A percentile compares a stretch with the other conserved stretches of the same genome.
Conservation (phyloP, 169 alveolate species). For the Sarcocystis neurona region DNA sequence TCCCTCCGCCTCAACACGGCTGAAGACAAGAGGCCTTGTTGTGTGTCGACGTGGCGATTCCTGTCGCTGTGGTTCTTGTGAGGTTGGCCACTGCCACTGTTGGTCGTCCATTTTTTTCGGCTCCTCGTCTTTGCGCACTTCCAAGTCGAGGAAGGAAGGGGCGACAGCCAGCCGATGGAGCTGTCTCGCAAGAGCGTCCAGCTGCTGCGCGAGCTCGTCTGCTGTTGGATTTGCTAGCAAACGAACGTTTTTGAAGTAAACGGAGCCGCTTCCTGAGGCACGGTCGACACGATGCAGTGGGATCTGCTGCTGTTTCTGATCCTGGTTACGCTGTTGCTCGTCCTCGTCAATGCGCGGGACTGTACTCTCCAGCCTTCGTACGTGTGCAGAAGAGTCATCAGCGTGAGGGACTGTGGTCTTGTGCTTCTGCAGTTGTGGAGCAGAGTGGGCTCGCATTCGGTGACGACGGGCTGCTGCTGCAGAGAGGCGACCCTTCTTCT, state of each 20-base stretch:
- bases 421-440: neutral
- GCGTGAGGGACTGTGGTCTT: no score
- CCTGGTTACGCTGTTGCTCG: no score
- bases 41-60: neutral
- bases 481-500: neutral
- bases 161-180: slow-evolving; percentile 14
- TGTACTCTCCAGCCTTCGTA: no score
- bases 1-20: no score
- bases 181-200: neutral
- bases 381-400: no score
- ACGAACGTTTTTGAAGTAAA: neutral
- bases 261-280: neutral
- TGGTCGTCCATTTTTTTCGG: neutral
- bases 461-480: neutral
- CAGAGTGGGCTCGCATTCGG: neutral
- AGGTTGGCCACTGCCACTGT: no score
- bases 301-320: no score
- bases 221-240: slow-evolving; percentile 23
- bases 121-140: neutral
- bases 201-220: slow-evolving; percentile 6
- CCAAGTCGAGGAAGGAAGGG: slow-evolving; percentile 22
- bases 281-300: no score
- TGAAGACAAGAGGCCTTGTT: no score
- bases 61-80: neutral
- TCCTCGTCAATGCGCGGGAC: no score